Base-by-base conservation (phyloP, 169 alveolate genomes). In the Plasmodium vinckei region DNA sequence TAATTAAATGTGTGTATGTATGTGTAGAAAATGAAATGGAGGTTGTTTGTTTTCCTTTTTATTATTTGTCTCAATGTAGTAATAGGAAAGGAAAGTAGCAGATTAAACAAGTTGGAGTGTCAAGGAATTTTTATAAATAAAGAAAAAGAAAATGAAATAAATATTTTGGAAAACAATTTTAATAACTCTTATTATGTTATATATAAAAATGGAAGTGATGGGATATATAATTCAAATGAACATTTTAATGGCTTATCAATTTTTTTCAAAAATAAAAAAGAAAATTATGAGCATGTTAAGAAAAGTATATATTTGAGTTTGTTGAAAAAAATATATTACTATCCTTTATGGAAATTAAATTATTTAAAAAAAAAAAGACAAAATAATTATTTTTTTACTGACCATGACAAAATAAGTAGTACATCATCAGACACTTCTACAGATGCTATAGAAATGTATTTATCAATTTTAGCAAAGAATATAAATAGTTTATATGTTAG, bases 241-340 rank as follows among this genome's bases (percentile, higher is more conserved):
- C 75, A 75, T 19, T 75, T 63, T 54, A 75, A 75, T 49, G 88
- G 88, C 1, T 56, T 75, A 27, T 47, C 88, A 25, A 46, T 56
- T 49, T 33, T 75, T 61, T 3, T 75, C 1, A 75, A 75, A 9
- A 19, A 44, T 25, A 63, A 63, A 54, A 46, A 17, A 75, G 51
- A 61, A 49, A 61, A 47, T 23, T 63, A 46, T 46, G 65, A 63
- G n/a, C 5, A 59, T 25, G 57, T 27, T n/a, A 75, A 63, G 46
- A 44, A 17, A 21, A 42, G 33, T 13, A 25, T 75, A 3, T 61
- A 47, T 33, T 7, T 19, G 2, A 42, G 15, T 25, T 63, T 63
- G 25, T 39, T 75, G 21, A n/a, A 49, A 21, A 75, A 49, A 39
- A 68, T 75, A 56, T 54, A 72, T 25, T 12, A 12, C 7, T 6